Percentiles rank a stretch among this genome's conserved stretches.
phyloP scores from a whole-genome alignment of 257 asterid species.

The Petunia secreta region DNA sequence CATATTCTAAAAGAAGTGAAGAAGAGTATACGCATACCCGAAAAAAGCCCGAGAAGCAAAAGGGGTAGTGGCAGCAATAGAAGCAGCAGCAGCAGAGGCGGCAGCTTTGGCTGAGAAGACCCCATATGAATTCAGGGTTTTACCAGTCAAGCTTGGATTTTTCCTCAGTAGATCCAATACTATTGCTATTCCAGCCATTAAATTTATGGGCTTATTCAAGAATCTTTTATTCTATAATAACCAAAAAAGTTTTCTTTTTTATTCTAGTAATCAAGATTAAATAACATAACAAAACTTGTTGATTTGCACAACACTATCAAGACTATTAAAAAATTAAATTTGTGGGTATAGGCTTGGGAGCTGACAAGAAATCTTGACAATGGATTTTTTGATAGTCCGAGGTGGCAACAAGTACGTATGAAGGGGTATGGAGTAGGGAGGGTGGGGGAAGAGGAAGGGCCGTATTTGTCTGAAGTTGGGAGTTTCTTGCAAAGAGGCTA shows the following conservation, averaged over 20 bases:
- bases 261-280: slow-evolving; percentile 4
- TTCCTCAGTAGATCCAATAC: slow-evolving; percentile 60
- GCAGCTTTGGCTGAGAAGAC: slow-evolving; percentile 53
- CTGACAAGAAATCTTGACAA: background rate
- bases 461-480: background rate
- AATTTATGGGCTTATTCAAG: background rate
- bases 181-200: slow-evolving; percentile 65
- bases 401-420: background rate
- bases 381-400: background rate
- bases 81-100: slow-evolving; percentile 48
- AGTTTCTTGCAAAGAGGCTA: background rate
- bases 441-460: background rate
- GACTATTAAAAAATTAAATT: background rate
- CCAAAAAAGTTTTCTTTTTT: background rate
- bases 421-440: no score
- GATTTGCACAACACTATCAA: background rate
- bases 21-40: slow-evolving; percentile 42
- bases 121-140: slow-evolving; percentile 51
- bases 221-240: background rate
- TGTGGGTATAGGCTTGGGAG: background rate
- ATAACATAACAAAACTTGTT: slow-evolving; percentile 26
- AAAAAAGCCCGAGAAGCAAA: slow-evolving; percentile 60
- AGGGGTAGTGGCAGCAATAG: slow-evolving; percentile 54
- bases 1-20: background rate
- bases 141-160: slow-evolving; percentile 50